Evolutionary conservation across 345 rosid genomes (phyloP).

Genomic region (Clausena lansium): DNA sequence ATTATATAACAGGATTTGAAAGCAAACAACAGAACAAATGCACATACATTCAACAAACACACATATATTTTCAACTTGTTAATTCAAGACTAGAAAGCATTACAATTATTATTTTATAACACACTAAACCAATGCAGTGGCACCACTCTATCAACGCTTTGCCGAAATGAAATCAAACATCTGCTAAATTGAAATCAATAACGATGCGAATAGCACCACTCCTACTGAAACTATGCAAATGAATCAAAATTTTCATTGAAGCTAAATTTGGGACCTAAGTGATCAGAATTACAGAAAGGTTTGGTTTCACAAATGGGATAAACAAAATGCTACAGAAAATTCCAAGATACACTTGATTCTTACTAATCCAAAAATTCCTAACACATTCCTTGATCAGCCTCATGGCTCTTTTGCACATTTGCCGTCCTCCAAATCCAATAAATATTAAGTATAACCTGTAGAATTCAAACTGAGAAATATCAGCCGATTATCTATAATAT

Average conservation of each 20-base stretch:
- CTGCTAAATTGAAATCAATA: no score
- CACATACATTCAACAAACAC: no score
- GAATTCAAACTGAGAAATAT: not conserved
- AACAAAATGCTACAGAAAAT: not conserved
- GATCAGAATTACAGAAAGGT: not conserved
- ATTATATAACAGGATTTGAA: no score
- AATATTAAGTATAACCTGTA: not conserved
- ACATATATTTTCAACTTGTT: no score
- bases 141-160: no score
- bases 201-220: not conserved
- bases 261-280: not conserved
- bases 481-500: not conserved
- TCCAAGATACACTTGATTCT: not conserved
- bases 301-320: not conserved
- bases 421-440: not conserved
- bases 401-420: not conserved
- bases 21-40: no score
- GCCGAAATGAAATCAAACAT: no score
- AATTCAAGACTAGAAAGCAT: no score
- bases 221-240: not conserved
- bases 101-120: no score
- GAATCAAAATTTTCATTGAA: not conserved
- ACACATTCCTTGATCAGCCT: not conserved
- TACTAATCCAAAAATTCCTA: not conserved
- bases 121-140: no score